Conservation (phyloP, 768 basidiomycete genomes). For the Hericium alpestre region DNA sequence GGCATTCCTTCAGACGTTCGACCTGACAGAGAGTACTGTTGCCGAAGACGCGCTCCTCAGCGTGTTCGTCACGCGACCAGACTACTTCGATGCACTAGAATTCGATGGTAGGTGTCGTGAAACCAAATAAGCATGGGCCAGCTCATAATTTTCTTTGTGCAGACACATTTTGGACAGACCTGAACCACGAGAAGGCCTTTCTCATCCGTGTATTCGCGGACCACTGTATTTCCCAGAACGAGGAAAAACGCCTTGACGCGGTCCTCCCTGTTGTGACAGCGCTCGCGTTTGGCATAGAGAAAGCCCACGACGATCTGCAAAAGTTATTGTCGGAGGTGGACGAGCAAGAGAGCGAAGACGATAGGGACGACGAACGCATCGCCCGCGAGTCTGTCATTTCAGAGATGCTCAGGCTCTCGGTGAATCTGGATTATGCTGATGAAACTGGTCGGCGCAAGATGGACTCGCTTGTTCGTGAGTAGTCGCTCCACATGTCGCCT, state of each 20-base stretch:
- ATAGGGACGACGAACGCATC: conserved; percentile 36
- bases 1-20: conserved; percentile 46
- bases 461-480: conserved; percentile 76
- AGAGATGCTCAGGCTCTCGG: conserved; percentile 71
- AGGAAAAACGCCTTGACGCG: conserved; percentile 53
- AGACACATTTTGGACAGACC: conserved; percentile 63
- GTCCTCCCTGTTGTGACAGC: conserved; percentile 76
- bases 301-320: conserved; percentile 57
- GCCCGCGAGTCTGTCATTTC: conserved; percentile 61
- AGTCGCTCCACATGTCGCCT: not conserved
- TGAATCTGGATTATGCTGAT: conserved; percentile 82
- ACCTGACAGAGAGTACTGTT: conserved; percentile 45
- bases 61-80: conserved; percentile 54
- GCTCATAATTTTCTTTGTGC: not conserved
- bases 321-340: conserved; percentile 28
- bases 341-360: conserved; percentile 24
- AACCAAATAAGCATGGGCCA: not conserved
- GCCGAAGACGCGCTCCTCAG: conserved; percentile 68
- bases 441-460: conserved; percentile 85
- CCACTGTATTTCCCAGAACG: conserved; percentile 53
- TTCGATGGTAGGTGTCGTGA: conserved; percentile 48
- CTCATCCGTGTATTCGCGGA: conserved; percentile 78
- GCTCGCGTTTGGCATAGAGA: conserved; percentile 67
- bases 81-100: conserved; percentile 56
- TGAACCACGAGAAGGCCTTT: conserved; percentile 71